These are phyloP conservation scores for Aureobasidium sp. DNA, from an alignment of 2,329 filamentous ascomycete species.

Conservation along the genomic window DNA sequence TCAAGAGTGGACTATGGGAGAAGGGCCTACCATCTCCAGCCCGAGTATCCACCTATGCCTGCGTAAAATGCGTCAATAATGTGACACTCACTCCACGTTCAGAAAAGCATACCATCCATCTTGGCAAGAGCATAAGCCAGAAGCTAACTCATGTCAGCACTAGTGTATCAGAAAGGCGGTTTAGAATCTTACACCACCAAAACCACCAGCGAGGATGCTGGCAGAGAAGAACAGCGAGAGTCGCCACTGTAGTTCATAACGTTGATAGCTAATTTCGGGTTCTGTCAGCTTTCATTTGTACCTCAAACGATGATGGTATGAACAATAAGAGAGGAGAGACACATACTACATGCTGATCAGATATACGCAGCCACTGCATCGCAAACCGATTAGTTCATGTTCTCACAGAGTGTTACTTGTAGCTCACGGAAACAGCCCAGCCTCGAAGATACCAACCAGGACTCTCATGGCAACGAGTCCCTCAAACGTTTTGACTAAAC, in stretches of 20 bases:
- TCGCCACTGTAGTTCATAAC: conserved; percentile 31
- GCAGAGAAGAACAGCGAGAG: conserved; percentile 14
- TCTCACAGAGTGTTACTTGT: conserved; percentile 18
- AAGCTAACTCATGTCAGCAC: not conserved
- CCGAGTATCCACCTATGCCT: conserved; percentile 22
- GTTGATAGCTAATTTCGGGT: too few relatives aligned
- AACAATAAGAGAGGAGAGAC: too few relatives aligned
- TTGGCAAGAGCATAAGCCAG: conserved; percentile 27
- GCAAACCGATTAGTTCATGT: conserved; percentile 18
- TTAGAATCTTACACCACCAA: not conserved
- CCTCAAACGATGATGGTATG: too few relatives aligned
- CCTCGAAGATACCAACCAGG: conserved; percentile 30
- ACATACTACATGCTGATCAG: conserved; percentile 30
- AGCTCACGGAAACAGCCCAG: conserved; percentile 30
- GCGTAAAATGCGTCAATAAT: not conserved
- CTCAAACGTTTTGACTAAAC: conserved; percentile 25
- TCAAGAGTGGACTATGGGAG: conserved; percentile 6
- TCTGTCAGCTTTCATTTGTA: too few relatives aligned
- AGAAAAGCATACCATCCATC: conserved; percentile 19
- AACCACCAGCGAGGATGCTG: conserved; percentile 26
- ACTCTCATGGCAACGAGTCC: conserved; percentile 28
- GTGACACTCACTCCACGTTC: too few relatives aligned
- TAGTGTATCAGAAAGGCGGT: too few relatives aligned
- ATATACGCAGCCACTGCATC: conserved; percentile 22
- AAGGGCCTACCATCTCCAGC: conserved; percentile 24